Percentiles rank a stretch among this genome's conserved stretches.
These are phyloP conservation scores for Cytospora chrysosperma DNA, from an alignment of 2,329 filamentous ascomycete species.

Conservation along the genomic window DNA sequence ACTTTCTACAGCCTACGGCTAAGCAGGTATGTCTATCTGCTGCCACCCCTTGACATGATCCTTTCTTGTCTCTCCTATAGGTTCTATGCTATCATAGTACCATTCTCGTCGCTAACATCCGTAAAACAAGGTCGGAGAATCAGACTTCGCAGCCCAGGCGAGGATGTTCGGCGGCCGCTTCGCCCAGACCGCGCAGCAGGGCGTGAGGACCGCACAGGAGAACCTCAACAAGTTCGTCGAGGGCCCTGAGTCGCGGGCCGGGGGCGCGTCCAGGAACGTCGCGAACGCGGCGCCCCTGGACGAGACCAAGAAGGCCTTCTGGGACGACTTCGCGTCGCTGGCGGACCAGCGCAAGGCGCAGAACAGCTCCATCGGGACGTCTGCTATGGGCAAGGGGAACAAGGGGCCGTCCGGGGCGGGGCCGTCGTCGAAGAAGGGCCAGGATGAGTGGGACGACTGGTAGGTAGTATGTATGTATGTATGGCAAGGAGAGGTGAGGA, in stretches of 20 bases:
- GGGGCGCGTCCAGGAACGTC: background rate
- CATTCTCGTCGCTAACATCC: background rate
- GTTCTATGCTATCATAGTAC: background rate
- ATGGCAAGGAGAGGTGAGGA: background rate
- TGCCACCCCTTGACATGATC: background rate
- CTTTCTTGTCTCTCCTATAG: background rate
- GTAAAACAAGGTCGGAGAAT: conserved; percentile 66
- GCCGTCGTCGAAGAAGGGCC: conserved; percentile 42
- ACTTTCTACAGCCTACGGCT: conserved; percentile 89
- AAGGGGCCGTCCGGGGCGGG: conserved; percentile 33
- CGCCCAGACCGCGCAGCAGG: conserved; percentile 65
- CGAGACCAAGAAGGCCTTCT: conserved; percentile 77
- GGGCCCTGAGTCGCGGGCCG: conserved; percentile 47
- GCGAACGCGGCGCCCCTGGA: conserved; percentile 44
- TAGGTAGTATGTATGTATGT: conserved; percentile 33
- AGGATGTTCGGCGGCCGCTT: conserved; percentile 63
- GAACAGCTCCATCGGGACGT: conserved; percentile 56
- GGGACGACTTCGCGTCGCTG: conserved; percentile 81
- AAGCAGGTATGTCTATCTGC: conserved; percentile 64
- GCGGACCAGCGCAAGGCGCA: conserved; percentile 52
- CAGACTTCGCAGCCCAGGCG: conserved; percentile 70
- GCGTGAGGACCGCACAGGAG: conserved; percentile 73
- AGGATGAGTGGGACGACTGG: conserved; percentile 67
- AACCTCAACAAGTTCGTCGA: conserved; percentile 87
- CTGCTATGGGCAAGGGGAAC: conserved; percentile 57